phyloP scores from a whole-genome alignment of 139 green algal species.

The Nannochloris sp. region DNA sequence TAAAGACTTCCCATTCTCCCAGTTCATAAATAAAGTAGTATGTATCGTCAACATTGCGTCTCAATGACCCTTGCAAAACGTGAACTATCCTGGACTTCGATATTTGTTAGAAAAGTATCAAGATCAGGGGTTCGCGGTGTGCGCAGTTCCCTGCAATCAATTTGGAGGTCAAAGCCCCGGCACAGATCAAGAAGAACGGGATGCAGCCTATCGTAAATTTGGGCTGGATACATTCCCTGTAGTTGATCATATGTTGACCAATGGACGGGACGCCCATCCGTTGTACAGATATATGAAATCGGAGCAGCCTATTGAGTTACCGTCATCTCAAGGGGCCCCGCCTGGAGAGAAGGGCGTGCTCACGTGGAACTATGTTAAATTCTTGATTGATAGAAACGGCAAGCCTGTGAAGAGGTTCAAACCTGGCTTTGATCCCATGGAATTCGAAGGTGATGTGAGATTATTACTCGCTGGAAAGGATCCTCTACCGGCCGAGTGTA shows the following conservation, averaged over 20 bases:
- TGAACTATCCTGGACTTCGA: slow-evolving; percentile 61
- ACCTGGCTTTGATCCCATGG: slow-evolving; percentile 60
- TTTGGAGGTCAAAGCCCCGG: slow-evolving; percentile 77
- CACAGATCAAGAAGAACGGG: slow-evolving; percentile 69
- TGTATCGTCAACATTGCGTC: slow-evolving; percentile 70
- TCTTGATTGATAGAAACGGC: slow-evolving; percentile 66
- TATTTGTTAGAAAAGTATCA: slow-evolving; percentile 62
- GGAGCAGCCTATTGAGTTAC: slow-evolving; percentile 33
- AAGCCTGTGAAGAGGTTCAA: slow-evolving; percentile 70
- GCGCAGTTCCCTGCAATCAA: slow-evolving; percentile 85
- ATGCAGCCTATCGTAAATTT: slow-evolving; percentile 79
- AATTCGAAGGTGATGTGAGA: slow-evolving; percentile 66
- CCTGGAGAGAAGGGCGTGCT: slow-evolving; percentile 31
- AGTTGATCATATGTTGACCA: slow-evolving; percentile 46
- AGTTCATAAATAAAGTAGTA: slow-evolving; percentile 49
- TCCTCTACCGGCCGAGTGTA: slow-evolving; percentile 51
- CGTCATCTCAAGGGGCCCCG: not conserved
- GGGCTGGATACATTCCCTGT: slow-evolving; percentile 62
- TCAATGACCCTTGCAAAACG: slow-evolving; percentile 66
- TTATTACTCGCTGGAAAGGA: slow-evolving; percentile 53
- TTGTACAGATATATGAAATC: slow-evolving; percentile 75
- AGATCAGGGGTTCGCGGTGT: slow-evolving; percentile 67
- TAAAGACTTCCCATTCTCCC: slow-evolving; percentile 20
- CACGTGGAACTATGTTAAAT: slow-evolving; percentile 70
- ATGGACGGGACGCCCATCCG: slow-evolving; percentile 61